phyloP scores from a whole-genome alignment of 805 yeast genomes.

The Ogataea degrootiae region DNA sequence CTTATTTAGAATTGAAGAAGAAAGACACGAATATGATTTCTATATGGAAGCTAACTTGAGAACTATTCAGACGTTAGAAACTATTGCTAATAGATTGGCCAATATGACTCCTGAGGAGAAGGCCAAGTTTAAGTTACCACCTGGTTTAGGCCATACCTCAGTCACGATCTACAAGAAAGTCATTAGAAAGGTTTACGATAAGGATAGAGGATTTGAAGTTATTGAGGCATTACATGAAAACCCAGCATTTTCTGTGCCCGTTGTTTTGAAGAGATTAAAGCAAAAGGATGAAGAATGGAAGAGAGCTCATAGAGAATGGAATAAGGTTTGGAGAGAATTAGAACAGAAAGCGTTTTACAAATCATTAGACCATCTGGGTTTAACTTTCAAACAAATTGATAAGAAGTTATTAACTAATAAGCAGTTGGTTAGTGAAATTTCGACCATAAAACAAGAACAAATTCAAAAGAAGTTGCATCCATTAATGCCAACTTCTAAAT shows the following conservation, averaged over 20 bases:
- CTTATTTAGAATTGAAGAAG: conserved; percentile 91
- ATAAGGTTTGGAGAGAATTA: conserved; percentile 97
- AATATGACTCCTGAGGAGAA: conserved; percentile 91
- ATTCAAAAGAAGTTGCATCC: conserved; percentile 83
- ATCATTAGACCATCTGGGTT: conserved; percentile 90
- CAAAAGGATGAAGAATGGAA: conserved; percentile 99
- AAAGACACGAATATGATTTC: conserved; percentile 94
- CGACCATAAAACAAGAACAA: conserved; percentile 89
- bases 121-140: conserved; percentile 78
- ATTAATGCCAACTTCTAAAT: conserved; percentile 80
- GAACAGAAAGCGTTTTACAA: conserved; percentile 93
- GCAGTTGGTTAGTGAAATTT: conserved; percentile 84
- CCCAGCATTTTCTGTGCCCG: conserved; percentile 93
- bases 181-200: conserved; percentile 85
- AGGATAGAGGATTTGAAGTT: conserved; percentile 89
- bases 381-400: conserved; percentile 95
- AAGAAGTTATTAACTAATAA: conserved; percentile 87
- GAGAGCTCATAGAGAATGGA: conserved; percentile 97
- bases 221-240: conserved; percentile 93
- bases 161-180: conserved; percentile 90
- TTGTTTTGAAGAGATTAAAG: conserved; percentile 85
- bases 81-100: conserved; percentile 89
- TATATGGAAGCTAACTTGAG: conserved; percentile 92
- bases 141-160: conserved; percentile 90
- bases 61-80: conserved; percentile 92